Base-by-base conservation (phyloP, 106 monocot genomes). In the Platanthera guangdongensis region DNA sequence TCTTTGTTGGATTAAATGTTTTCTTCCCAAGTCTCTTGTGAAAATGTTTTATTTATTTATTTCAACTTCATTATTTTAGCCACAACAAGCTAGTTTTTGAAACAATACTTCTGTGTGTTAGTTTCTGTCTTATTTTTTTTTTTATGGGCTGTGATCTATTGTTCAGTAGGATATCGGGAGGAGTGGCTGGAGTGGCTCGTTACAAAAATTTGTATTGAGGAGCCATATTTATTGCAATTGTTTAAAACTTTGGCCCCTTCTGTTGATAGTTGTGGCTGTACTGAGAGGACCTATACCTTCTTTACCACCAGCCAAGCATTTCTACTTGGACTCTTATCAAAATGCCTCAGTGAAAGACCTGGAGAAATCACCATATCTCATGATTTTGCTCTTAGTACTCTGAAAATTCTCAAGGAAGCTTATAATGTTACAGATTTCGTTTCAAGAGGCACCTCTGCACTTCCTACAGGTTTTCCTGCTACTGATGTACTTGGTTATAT, bases 141-240 rank as follows among this genome's bases (percentile, higher is more conserved):
- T 13, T 19, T 65, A 12, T 76, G 45, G 30, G n/a, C 19, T 59
- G 32, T 60, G 47, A 18, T 72, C 10, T 81, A 16, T 45, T 46
- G 32, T 80, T 16, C 83, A 95, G 95, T 13, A 79, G 96, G 82
- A 0, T 86, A 81, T 80, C 47, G 77, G 63, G 93, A 93, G 75
- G 90, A 90, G 50, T 93, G 89, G 93, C 73, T 96, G 30, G 85
- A 86, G 32, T 81, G 91, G 82, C 84, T 96, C 28, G 75, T 93
- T 47, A 81, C 86, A 46, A 89, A 87, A 81, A 45, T 84, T 28
- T 93, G 96, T 75, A 86, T 96, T 8, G 89, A 96, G 78, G 86
- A 88, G 53, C 50, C 77, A 68, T 83, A 71, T 52, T 81, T 96
- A 60, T 64, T 71, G 0, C 51, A 16, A 7, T 39, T 96, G 21